These are phyloP conservation scores for Mimosa pudica DNA, from an alignment of 306 rosid genomes.

Conservation along the genomic window DNA sequence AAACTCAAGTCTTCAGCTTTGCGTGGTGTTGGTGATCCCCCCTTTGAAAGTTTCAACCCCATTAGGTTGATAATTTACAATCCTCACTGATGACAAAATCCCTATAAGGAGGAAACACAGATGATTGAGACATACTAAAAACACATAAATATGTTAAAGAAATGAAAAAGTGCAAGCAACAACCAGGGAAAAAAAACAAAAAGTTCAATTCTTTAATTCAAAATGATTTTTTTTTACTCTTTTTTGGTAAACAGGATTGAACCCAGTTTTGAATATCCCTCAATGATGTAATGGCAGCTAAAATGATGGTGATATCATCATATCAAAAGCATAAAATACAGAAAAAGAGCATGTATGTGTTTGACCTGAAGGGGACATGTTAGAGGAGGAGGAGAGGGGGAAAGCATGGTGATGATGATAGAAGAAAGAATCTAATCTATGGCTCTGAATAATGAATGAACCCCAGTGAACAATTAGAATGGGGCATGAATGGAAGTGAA, in stretches of 20 bases:
- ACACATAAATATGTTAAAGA: not conserved
- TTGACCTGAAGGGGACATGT: constrained; percentile 52
- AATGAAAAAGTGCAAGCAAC: constrained; percentile 9
- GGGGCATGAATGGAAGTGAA: too few relatives aligned
- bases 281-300: not conserved
- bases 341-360: too few relatives aligned
- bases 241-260: not conserved
- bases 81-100: constrained; percentile 33
- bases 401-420: not conserved
- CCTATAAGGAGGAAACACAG: constrained; percentile 35
- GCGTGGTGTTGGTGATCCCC: constrained; percentile 30
- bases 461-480: too few relatives aligned
- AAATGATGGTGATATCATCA: not conserved
- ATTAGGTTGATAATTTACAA: constrained; percentile 49
- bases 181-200: not conserved
- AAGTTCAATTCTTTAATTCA: not conserved
- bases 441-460: too few relatives aligned
- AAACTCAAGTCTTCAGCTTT: constrained; percentile 44
- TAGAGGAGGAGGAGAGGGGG: constrained; percentile 19
- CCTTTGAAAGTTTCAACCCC: constrained; percentile 72
- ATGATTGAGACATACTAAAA: constrained; percentile 13
- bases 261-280: not conserved
- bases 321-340: not conserved
- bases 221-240: not conserved
- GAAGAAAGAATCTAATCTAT: too few relatives aligned